Evolutionary conservation across 805 yeast species (phyloP), one percentile per base, ranked within the genome.

Genomic region (Kluyveromyces nonfermentans): DNA sequence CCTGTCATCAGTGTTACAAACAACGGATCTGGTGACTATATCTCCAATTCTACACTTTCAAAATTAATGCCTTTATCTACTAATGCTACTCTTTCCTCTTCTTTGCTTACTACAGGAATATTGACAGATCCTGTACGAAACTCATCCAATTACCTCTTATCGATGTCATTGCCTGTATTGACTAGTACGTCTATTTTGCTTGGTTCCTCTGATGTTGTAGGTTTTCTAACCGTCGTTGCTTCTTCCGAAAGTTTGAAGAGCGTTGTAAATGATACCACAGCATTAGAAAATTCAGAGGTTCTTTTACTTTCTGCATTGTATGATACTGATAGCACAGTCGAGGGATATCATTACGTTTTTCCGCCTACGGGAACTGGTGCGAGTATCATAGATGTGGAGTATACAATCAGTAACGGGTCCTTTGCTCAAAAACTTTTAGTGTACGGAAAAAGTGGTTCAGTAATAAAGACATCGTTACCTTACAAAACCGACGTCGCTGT

Each of bases 111-210:
- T 1, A 62, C 62, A 0, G 83, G 82, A n/a, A 62, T 71, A 43
- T 47, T 85, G 14, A 66, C 80, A 1, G 95, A 94, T 3, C 96
- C 96, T 0, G 67, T 75, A 1, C 42, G 64, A 15, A 76, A 78
- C 51, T 56, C 59, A 33, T 51, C 68, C 1, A 46, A 69, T 1
- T 81, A 73, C 53, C 73, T 78, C 50, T 67, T 85, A 72, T 85
- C 95, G 0, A 66, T 88, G 63, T 83, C 96, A 0, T 52, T 86
- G 4, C 93, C 96, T 0, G 73, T 88, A 2, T 80, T 72, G 53
- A 75, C 86, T 15, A 82, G 83, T 51, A 71, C 80, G n/a, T 81
- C 94, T 1, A 80, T 85, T 18, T 63, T 80, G 35, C 63, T 81
- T 18, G 64, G 71, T n/a, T 67, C 71, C 14, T 78, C 82, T 4